A percentile compares a stretch with the other conserved stretches of the same genome.
Conservation (phyloP, 148 eudicot genomes). For the Bassia scoparia region DNA sequence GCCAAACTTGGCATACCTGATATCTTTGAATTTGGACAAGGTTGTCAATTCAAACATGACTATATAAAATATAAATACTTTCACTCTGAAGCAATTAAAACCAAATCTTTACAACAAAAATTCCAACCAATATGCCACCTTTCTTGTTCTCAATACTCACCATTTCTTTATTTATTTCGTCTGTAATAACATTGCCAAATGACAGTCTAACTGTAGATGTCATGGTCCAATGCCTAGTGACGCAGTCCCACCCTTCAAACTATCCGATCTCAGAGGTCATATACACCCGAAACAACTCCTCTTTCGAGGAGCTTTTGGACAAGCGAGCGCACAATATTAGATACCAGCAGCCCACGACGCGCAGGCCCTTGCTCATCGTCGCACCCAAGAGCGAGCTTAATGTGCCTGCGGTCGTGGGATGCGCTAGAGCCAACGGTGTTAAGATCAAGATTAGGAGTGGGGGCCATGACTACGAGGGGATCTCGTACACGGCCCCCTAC, state of each 20-base stretch:
- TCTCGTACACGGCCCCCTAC: constrained; percentile 19
- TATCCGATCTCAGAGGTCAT: background rate
- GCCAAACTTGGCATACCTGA: no score
- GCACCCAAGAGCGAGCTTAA: background rate
- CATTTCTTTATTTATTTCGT: no score
- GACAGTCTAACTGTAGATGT: background rate
- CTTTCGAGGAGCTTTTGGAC: background rate
- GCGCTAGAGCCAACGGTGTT: constrained; percentile 5
- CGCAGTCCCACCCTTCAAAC: background rate
- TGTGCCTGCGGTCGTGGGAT: constrained; percentile 6
- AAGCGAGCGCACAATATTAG: constrained; percentile 12
- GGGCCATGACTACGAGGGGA: constrained; percentile 28
- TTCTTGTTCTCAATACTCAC: no score
- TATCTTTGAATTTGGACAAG: no score
- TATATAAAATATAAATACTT: no score
- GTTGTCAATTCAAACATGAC: no score
- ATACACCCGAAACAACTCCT: constrained; percentile 14
- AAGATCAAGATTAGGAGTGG: constrained; percentile 23
- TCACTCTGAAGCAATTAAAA: no score
- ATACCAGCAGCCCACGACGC: background rate
- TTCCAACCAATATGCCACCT: no score
- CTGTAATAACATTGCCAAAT: no score
- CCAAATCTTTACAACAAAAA: no score
- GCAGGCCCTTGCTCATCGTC: constrained; percentile 12
- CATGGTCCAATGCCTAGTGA: background rate